Evolutionary conservation across 2,329 filamentous ascomycete genomes (phyloP).

Genomic region (Metarhizium anisopliae): DNA sequence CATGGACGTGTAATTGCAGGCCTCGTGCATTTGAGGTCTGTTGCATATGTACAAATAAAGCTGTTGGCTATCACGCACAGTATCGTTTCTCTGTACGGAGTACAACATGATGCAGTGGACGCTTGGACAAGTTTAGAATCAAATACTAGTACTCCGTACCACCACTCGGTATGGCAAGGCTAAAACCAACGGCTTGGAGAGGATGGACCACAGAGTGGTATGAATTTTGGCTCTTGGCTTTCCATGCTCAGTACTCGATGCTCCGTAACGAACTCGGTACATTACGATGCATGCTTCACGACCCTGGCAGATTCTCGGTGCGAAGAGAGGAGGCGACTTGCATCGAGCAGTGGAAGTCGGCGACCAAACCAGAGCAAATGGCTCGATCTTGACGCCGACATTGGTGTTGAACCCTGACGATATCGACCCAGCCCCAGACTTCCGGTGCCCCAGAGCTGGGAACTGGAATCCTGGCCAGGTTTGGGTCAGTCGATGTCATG

Average conservation of each 20-base stretch:
- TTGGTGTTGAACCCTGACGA: neutral
- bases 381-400: neutral
- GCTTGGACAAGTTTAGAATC: too few relatives aligned
- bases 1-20: neutral
- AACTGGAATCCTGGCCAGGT: neutral
- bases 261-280: neutral
- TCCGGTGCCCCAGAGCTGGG: constrained; percentile 3
- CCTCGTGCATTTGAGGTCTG: neutral
- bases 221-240: neutral
- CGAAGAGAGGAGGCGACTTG: neutral
- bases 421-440: neutral
- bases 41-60: too few relatives aligned
- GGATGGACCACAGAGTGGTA: neutral
- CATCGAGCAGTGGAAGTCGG: neutral
- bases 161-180: too few relatives aligned
- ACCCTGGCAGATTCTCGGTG: too few relatives aligned
- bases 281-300: too few relatives aligned
- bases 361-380: neutral
- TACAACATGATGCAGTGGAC: too few relatives aligned
- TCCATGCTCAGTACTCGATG: neutral
- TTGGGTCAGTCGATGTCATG: too few relatives aligned
- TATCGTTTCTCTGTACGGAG: too few relatives aligned
- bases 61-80: too few relatives aligned
- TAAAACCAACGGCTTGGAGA: too few relatives aligned
- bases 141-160: too few relatives aligned